Conservation (phyloP, 1,284 basidiomycete genomes). For the Rugosomyces carneus region DNA sequence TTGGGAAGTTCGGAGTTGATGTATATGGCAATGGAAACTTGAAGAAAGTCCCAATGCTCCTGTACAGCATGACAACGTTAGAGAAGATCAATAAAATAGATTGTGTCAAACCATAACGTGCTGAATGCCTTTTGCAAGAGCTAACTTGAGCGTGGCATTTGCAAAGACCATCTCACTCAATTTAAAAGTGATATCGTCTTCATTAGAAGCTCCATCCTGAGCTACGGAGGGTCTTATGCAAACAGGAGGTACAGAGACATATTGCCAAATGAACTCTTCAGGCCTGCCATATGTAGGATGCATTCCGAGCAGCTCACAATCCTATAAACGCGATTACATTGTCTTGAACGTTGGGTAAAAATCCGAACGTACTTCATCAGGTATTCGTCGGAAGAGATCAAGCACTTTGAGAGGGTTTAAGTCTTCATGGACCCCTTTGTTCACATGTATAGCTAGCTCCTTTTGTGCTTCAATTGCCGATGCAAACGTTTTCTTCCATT, state of each 20-base stretch:
- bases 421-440: slow-evolving; percentile 89
- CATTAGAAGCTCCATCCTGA: slow-evolving; percentile 96
- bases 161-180: slow-evolving; percentile 96
- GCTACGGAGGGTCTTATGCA: slow-evolving; percentile 97
- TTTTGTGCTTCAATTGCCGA: slow-evolving; percentile 84
- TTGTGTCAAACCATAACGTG: slow-evolving; percentile 72
- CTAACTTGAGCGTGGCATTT: slow-evolving; percentile 90
- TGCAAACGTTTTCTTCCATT: slow-evolving; percentile 82
- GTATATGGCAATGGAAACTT: slow-evolving; percentile 94
- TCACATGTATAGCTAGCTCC: slow-evolving; percentile 81
- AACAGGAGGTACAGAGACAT: slow-evolving; percentile 96
- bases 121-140: slow-evolving; percentile 81
- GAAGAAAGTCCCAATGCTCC: slow-evolving; percentile 99
- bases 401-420: slow-evolving; percentile 93
- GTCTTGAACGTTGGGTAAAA: not conserved
- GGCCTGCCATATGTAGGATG: slow-evolving; percentile 88
- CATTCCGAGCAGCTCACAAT: slow-evolving; percentile 92
- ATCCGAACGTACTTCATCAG: slow-evolving; percentile 67
- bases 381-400: slow-evolving; percentile 90
- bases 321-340: slow-evolving; percentile 38
- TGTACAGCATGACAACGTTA: slow-evolving; percentile 25
- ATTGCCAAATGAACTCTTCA: slow-evolving; percentile 99
- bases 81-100: not conserved
- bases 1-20: slow-evolving; percentile 98
- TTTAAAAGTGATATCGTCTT: slow-evolving; percentile 98